A percentile compares a stretch with the other conserved stretches of the same genome.
Evolutionary conservation across 2,329 filamentous ascomycete genomes (phyloP).

Genomic region (Mycosphaerelloides madeirae): DNA sequence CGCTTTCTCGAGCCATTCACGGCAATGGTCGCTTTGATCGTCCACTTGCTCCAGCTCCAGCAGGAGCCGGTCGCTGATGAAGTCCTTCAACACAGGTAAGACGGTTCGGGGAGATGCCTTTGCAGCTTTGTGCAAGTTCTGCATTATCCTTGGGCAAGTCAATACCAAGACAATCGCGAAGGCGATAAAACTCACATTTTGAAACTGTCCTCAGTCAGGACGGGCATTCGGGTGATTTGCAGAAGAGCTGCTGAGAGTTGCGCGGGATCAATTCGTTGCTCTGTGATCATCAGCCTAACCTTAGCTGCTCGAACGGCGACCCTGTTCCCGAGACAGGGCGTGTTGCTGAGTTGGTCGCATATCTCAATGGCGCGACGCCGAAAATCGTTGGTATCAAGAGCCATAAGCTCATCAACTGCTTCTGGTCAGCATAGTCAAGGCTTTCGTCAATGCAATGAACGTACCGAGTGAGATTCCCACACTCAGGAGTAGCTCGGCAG

Average conservation of each 20-base stretch:
- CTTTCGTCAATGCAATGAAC: neutral
- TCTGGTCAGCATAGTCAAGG: too few species aligned
- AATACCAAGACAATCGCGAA: neutral
- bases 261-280: constrained; percentile 33
- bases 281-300: constrained; percentile 60
- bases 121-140: constrained; percentile 63
- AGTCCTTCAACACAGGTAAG: constrained; percentile 52
- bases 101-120: constrained; percentile 14
- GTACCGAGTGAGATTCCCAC: constrained; percentile 55
- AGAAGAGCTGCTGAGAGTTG: constrained; percentile 50
- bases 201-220: constrained; percentile 60
- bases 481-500: constrained; percentile 59
- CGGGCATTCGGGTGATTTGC: constrained; percentile 56
- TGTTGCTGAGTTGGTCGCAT: constrained; percentile 58
- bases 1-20: constrained; percentile 61
- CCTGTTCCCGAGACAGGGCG: constrained; percentile 54
- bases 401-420: neutral
- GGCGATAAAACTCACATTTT: constrained; percentile 43
- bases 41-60: constrained; percentile 32
- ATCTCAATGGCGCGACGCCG: constrained; percentile 53
- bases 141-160: constrained; percentile 47
- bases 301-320: constrained; percentile 63
- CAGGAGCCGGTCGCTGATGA: constrained; percentile 57
- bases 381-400: constrained; percentile 30
- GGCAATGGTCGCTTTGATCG: too few species aligned